Evolutionary conservation across 805 yeast genomes (phyloP), one percentile per base, ranked within the genome.

Genomic region (Middelhovenomyces tepae): DNA sequence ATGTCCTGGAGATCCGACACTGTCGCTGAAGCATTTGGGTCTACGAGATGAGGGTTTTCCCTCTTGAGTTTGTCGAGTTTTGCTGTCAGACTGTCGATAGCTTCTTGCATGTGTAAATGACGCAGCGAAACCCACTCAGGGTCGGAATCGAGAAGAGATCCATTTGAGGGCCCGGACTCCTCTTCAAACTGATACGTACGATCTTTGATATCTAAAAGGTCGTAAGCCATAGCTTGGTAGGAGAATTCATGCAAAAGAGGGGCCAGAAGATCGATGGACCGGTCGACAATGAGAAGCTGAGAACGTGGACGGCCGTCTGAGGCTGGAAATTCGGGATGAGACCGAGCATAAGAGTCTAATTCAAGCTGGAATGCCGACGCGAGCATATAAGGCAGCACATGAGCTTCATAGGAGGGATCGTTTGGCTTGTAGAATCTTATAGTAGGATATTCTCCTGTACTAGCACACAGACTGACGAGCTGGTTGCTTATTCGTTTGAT

Each of bases 181-280:
- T 71, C 80, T 5, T 60, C 51, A 48, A 77, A 82, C 20, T 51
- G 60, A 51, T 72, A 78, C n/a, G 51, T 49, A 43, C 67, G 61
- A 54, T 57, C 60, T 46, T 51, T 44, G 27, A 67, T 60, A n/a
- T 58, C 50, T 22, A 62, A 70, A 19, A 79, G 57, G 54, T 89
- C 98, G 60, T 79, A 78, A 13, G 87, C 80, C 82, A 87, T 77
- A 4, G 96, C 87, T 57, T 89, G 94, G 56, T 87, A 91, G 16
- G 79, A 73, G 56, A 87, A 84, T 53, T 85, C 95, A 55, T 91
- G 97, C 35, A 87, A 57, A 29, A 91, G 53, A 0, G 96, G 95
- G 5, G 91, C 81, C 47, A 73, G 72, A 31, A 80, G 62, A 54
- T 93, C 98, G 52, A 86, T 53, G 1, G 94, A 69, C 41, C 99